phyloP scores from a whole-genome alignment of 2,329 filamentous ascomycete genomes.

The Penicillium frequentans region DNA sequence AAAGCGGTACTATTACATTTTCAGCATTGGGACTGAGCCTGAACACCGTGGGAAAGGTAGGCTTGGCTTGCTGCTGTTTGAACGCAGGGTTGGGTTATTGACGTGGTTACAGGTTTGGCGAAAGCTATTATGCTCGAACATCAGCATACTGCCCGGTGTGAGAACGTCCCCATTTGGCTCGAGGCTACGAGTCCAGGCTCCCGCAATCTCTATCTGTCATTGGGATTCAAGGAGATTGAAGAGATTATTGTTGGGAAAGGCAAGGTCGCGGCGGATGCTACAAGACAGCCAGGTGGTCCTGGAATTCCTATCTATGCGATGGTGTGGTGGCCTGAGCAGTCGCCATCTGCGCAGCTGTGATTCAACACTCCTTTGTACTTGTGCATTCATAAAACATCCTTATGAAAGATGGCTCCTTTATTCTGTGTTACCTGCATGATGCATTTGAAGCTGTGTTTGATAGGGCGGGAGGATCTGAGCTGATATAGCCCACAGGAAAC shows the following conservation, averaged over 20 bases:
- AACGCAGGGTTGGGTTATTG: background rate
- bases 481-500: background rate
- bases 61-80: background rate
- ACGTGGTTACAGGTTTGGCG: slow-evolving; percentile 16
- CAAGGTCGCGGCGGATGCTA: slow-evolving; percentile 20
- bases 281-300: slow-evolving; percentile 11
- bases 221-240: slow-evolving; percentile 25
- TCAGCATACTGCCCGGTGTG: slow-evolving; percentile 14
- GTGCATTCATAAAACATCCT: background rate
- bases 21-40: slow-evolving; percentile 23
- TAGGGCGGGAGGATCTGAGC: background rate
- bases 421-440: background rate
- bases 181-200: slow-evolving; percentile 22
- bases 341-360: background rate
- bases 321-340: slow-evolving; percentile 22
- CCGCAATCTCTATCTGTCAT: slow-evolving; percentile 18
- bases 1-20: slow-evolving; percentile 23
- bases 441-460: background rate
- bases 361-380: background rate
- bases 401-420: background rate
- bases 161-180: slow-evolving; percentile 25
- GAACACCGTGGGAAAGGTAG: slow-evolving; percentile 24
- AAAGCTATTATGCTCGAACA: slow-evolving; percentile 20
- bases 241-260: slow-evolving; percentile 20
- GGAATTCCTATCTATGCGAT: slow-evolving; percentile 24